Conservation (phyloP, 2,329 filamentous ascomycete species). For the Claviceps humidiphila region DNA sequence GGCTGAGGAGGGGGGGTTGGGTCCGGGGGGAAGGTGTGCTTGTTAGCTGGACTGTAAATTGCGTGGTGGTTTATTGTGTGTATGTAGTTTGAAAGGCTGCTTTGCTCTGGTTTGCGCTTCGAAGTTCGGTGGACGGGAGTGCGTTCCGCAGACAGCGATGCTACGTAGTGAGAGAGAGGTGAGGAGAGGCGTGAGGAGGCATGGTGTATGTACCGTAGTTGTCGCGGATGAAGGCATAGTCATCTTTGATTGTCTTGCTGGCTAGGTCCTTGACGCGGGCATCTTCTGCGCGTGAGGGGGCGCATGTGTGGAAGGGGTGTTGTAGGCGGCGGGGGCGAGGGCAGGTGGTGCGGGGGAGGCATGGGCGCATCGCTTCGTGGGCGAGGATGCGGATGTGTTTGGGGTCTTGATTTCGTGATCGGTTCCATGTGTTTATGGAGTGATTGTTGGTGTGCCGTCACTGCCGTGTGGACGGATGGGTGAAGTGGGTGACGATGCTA, state of each 20-base stretch:
- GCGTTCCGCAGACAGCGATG: no score
- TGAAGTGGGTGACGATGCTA: not conserved
- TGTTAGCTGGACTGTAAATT: not conserved
- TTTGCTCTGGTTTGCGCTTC: no score
- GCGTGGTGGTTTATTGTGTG: no score
- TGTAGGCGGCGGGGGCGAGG: not conserved
- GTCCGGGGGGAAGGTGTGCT: not conserved
- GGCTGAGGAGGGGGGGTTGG: constrained; percentile 18
- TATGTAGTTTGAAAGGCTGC: no score
- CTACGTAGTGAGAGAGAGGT: not conserved
- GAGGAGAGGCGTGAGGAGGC: not conserved
- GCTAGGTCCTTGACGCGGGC: constrained; percentile 2
- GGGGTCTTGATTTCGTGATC: no score
- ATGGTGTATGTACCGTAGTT: constrained; percentile 26
- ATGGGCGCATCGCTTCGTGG: not conserved
- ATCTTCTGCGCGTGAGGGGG: constrained; percentile 1
- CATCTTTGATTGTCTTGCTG: constrained; percentile 26
- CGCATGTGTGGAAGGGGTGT: not conserved
- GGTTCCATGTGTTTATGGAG: no score
- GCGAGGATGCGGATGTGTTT: no score
- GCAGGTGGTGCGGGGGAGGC: not conserved
- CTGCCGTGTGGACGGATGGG: not conserved
- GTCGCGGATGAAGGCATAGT: constrained; percentile 31
- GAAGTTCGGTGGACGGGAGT: no score
- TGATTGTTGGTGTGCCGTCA: no score